Conservation (phyloP, 805 yeast genomes). For the Scheffersomyces coipomensis region DNA sequence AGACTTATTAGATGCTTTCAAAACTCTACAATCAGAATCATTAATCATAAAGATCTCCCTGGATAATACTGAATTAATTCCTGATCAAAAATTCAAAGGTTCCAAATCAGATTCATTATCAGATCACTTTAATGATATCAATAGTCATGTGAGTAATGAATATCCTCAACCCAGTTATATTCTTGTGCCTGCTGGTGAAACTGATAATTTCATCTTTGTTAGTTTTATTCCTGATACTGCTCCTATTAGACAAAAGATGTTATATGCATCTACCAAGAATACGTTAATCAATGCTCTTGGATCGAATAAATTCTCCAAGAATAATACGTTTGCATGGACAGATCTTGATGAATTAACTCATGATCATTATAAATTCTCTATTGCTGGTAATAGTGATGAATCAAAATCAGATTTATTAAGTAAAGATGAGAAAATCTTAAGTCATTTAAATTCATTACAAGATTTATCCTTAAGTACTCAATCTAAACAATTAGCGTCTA, state of each 20-base stretch:
- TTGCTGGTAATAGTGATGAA: constrained; percentile 39
- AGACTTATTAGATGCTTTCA: constrained; percentile 28
- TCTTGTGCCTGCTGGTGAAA: constrained; percentile 18
- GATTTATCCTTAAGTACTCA: constrained; percentile 19
- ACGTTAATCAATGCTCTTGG: constrained; percentile 77
- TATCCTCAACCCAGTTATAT: constrained; percentile 39
- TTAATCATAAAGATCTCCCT: constrained; percentile 30
- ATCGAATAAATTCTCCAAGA: constrained; percentile 47
- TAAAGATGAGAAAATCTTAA: constrained; percentile 54
- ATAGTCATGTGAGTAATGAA: constrained; percentile 16
- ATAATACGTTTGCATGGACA: constrained; percentile 46
- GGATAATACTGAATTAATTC: constrained; percentile 33
- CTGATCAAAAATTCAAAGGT: constrained; percentile 19
- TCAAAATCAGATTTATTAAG: constrained; percentile 32
- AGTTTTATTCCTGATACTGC: constrained; percentile 87
- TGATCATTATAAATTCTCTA: constrained; percentile 39
- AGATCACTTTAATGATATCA: constrained; percentile 17
- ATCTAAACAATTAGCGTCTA: constrained; percentile 28
- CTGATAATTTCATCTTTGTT: constrained; percentile 48
- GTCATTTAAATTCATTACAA: constrained; percentile 39
- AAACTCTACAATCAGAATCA: constrained; percentile 16
- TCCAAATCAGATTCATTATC: constrained; percentile 10
- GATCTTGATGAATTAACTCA: constrained; percentile 53
- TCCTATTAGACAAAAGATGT: constrained; percentile 81
- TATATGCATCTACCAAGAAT: constrained; percentile 88